These are phyloP conservation scores for Penicillium sp. DNA, from an alignment of 2,329 filamentous ascomycete species.

Conservation along the genomic window DNA sequence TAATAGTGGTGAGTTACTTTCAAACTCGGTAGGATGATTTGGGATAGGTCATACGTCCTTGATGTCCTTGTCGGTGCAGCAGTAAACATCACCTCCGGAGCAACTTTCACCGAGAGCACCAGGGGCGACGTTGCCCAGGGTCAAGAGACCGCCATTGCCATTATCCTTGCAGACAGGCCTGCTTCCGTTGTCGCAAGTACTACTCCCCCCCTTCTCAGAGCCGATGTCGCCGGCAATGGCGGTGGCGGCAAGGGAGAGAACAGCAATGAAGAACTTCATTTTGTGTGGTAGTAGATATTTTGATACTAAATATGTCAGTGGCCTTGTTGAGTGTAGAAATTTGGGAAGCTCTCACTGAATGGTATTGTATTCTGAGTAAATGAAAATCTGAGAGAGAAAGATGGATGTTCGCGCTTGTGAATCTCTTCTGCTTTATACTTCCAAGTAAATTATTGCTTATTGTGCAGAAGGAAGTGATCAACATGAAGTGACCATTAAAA, in stretches of 20 bases:
- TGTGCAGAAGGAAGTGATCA: background rate
- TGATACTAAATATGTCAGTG: background rate
- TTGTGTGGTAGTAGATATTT: background rate
- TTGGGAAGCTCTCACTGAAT: background rate
- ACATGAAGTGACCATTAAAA: background rate
- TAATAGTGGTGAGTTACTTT: background rate
- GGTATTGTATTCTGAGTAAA: background rate
- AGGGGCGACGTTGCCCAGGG: conserved; percentile 7
- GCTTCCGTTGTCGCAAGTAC: conserved; percentile 1
- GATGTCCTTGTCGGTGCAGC: conserved; percentile 5
- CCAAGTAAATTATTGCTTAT: background rate
- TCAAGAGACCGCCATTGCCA: conserved; percentile 5
- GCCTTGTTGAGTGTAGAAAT: background rate
- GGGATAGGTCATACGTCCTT: background rate
- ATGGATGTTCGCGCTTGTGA: background rate
- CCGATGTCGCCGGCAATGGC: conserved; percentile 1
- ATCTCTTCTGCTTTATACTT: background rate
- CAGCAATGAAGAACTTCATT: conserved; percentile 3
- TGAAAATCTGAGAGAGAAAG: too few relatives aligned
- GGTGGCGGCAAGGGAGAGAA: background rate
- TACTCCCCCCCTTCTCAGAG: too few relatives aligned
- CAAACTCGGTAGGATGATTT: too few relatives aligned
- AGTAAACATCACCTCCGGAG: conserved; percentile 9
- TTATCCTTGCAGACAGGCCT: conserved; percentile 7
- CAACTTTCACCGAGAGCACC: conserved; percentile 5